Percentiles rank a stretch among this genome's conserved stretches.
These are phyloP conservation scores for Calonectria montana DNA, from an alignment of 2,329 filamentous ascomycete genomes.

Conservation along the genomic window DNA sequence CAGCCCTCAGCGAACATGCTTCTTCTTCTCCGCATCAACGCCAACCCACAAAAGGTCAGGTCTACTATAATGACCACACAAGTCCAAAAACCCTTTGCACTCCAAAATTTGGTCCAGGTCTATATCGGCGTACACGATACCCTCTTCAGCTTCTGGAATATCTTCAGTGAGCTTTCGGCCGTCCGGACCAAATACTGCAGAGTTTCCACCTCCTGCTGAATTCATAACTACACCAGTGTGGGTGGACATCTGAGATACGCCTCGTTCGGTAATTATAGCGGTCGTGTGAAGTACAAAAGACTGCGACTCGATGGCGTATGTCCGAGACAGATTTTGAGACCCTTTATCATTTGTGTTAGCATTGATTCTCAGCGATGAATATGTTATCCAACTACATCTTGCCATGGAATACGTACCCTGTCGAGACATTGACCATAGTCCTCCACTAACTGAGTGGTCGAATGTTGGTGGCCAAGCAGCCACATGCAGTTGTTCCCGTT, in stretches of 20 bases:
- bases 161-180: constrained; percentile 3
- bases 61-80: constrained; percentile 8
- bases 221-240: background rate
- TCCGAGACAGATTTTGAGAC: background rate
- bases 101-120: background rate
- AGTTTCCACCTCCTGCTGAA: background rate
- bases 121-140: background rate
- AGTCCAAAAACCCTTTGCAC: background rate
- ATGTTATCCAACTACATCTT: background rate
- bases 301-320: constrained; percentile 7
- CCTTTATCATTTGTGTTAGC: background rate
- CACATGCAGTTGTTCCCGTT: constrained; percentile 57
- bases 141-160: background rate
- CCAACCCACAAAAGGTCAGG: constrained; percentile 16
- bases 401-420: background rate
- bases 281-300: constrained; percentile 14
- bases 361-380: background rate
- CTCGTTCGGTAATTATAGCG: background rate
- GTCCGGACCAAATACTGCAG: constrained; percentile 9
- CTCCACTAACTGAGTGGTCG: background rate
- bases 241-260: background rate
- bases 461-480: constrained; percentile 54
- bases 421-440: constrained; percentile 1
- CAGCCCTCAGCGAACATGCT: background rate
- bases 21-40: background rate